Percentiles rank a stretch among this genome's conserved stretches.
Conservation (phyloP, 192 early-diverging fungal species). For the Entomortierella beljakovae region DNA sequence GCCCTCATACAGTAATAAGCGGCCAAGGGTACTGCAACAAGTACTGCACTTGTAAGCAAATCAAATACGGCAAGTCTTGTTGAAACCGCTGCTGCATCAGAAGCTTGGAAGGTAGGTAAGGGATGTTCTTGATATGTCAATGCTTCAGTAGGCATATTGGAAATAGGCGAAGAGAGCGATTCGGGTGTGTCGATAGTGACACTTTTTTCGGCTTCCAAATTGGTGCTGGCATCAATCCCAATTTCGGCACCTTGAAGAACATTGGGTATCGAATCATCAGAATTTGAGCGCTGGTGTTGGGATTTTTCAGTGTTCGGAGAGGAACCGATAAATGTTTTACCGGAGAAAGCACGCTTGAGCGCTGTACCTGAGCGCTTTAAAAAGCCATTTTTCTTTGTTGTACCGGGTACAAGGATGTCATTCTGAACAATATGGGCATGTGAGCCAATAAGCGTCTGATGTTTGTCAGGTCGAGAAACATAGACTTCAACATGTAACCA, state of each 20-base stretch:
- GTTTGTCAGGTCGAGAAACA: conserved; percentile 46
- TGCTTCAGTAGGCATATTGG: conserved; percentile 5
- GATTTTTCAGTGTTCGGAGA: neutral
- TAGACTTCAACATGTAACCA: conserved; percentile 45
- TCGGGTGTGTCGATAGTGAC: conserved; percentile 11
- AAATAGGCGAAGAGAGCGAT: neutral
- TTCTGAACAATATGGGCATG: conserved; percentile 45
- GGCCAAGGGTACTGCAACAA: conserved; percentile 30
- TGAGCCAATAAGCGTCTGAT: conserved; percentile 31
- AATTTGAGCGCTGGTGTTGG: conserved; percentile 20
- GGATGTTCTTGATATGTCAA: conserved; percentile 26
- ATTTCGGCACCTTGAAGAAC: too few species aligned
- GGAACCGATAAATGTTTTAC: conserved; percentile 15
- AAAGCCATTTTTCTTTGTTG: conserved; percentile 24
- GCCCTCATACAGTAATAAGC: conserved; percentile 33
- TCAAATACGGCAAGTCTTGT: conserved; percentile 25
- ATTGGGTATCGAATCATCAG: conserved; percentile 17
- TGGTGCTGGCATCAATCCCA: too few species aligned
- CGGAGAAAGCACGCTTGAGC: conserved; percentile 42
- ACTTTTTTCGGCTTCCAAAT: too few species aligned
- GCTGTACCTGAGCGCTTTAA: conserved; percentile 29
- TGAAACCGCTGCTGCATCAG: conserved; percentile 14
- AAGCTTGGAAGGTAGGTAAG: conserved; percentile 34
- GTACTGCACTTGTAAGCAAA: conserved; percentile 18
- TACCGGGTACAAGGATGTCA: conserved; percentile 36